These are phyloP conservation scores for Echites panduratus DNA, from an alignment of 257 asterid species.

Conservation along the genomic window DNA sequence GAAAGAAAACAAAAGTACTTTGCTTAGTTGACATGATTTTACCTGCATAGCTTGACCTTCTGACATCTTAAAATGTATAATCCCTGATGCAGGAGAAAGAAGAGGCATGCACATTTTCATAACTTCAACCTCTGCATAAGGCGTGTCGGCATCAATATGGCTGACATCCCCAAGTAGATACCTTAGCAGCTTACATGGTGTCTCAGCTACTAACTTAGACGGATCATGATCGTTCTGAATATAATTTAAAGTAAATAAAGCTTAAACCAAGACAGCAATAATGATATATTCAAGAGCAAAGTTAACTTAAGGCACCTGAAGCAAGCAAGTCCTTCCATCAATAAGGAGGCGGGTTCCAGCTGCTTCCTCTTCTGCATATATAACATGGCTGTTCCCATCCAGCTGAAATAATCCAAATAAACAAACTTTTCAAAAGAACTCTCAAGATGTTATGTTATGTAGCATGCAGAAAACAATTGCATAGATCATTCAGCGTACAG, in stretches of 20 bases:
- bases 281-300: constrained; percentile 12
- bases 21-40: constrained; percentile 16
- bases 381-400: constrained; percentile 89
- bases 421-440: background rate
- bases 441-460: background rate
- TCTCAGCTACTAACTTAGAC: constrained; percentile 90
- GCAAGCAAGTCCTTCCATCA: constrained; percentile 98
- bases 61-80: constrained; percentile 71
- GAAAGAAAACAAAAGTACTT: background rate
- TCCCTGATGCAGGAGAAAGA: constrained; percentile 96
- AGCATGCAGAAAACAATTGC: background rate
- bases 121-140: constrained; percentile 98
- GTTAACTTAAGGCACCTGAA: constrained; percentile 54
- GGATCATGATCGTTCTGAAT: constrained; percentile 97
- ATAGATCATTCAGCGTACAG: background rate
- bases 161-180: constrained; percentile 43
- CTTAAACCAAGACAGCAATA: constrained; percentile 11
- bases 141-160: constrained; percentile 90
- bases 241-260: constrained; percentile 11
- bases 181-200: constrained; percentile 91
- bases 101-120: constrained; percentile 99
- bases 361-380: constrained; percentile 98
- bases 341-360: constrained; percentile 99
- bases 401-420: constrained; percentile 50
- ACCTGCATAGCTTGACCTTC: constrained; percentile 99